Evolutionary conservation across 768 basidiomycete species (phyloP), one percentile per base, ranked within the genome.

Genomic region (Termitomyces heimii): DNA sequence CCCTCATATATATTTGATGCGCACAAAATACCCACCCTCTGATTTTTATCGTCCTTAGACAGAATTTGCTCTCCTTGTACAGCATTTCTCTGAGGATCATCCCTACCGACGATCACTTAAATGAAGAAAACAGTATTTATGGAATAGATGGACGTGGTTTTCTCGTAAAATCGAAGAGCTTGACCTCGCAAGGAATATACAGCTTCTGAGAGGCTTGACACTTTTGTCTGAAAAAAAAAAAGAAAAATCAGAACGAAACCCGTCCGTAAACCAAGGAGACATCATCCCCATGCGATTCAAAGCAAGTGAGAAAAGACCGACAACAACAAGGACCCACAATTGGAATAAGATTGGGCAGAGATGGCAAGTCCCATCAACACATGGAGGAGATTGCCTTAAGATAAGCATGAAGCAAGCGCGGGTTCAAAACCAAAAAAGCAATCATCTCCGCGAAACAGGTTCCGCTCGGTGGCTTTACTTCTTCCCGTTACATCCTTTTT

Each of bases 401-500:
- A 49, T 39, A 54, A 43, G 34, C 14, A 49, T 31, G 49, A 49
- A 47, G 37, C 39, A 47, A 12, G 29, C 5, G 44, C 5, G 44
- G 53, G 12, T 48, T 22, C 31, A 20, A 14, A 31, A 43, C 47
- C 22, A 22, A 32, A 32, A 43, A 16, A 28, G 28, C 9, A 29
- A 46, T 22, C 20, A 59, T 34, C 58, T 59, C 58, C 58, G 49
- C 54, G 53, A 59, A 51, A 47, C 7, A 28, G 24, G 47, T 53
- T 55, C 54, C 58, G 54, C 42, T 59, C 26, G 35, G 34, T 51
- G 34, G 44, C 22, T 52, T 52, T 51, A 43, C 51, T 39, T 45
- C 45, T 31, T 44, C 35, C 46, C 46, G 29, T 47, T 47, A 50
- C 57, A 22, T 42, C 57, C 53, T 18, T 42, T 22, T 46, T 24